A percentile compares a stretch with the other conserved stretches of the same genome.
These are phyloP conservation scores for Davidsoniella australis DNA, from an alignment of 2,329 filamentous ascomycete genomes.

Conservation along the genomic window DNA sequence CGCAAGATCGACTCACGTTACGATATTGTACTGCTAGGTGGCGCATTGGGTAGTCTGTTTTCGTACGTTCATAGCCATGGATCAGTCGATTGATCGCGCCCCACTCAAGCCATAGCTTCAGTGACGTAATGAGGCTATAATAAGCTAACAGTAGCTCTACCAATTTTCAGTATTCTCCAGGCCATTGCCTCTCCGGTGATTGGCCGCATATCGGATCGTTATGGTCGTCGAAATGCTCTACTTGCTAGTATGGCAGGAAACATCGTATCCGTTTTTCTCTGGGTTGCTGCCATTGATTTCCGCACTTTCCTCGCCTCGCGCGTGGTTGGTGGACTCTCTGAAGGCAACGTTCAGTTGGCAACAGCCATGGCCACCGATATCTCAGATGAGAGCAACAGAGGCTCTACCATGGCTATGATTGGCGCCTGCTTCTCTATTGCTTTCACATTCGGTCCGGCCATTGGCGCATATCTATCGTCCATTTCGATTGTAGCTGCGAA, in stretches of 20 bases:
- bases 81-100: not conserved
- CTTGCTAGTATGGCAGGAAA: slow-evolving; percentile 88
- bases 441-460: slow-evolving; percentile 86
- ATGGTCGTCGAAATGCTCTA: slow-evolving; percentile 74
- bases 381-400: slow-evolving; percentile 66
- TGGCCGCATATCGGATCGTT: slow-evolving; percentile 68
- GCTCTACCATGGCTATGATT: slow-evolving; percentile 88
- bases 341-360: slow-evolving; percentile 92
- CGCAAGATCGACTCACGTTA: slow-evolving; percentile 89
- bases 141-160: not conserved
- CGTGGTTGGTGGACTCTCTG: slow-evolving; percentile 79
- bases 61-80: slow-evolving; percentile 26
- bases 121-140: not conserved
- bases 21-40: slow-evolving; percentile 89
- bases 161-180: slow-evolving; percentile 52
- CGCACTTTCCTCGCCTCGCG: slow-evolving; percentile 89
- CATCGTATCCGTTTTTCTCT: slow-evolving; percentile 79
- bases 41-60: slow-evolving; percentile 85
- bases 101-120: not conserved
- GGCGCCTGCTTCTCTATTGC: slow-evolving; percentile 94
- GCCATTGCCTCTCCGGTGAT: slow-evolving; percentile 86
- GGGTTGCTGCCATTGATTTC: slow-evolving; percentile 88
- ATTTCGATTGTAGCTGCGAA: slow-evolving; percentile 68
- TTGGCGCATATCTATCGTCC: slow-evolving; percentile 72
- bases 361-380: slow-evolving; percentile 95